Evolutionary conservation across 441 rosid species (phyloP), one percentile per base, ranked within the genome.

Genomic region (Populus trichocarpa): DNA sequence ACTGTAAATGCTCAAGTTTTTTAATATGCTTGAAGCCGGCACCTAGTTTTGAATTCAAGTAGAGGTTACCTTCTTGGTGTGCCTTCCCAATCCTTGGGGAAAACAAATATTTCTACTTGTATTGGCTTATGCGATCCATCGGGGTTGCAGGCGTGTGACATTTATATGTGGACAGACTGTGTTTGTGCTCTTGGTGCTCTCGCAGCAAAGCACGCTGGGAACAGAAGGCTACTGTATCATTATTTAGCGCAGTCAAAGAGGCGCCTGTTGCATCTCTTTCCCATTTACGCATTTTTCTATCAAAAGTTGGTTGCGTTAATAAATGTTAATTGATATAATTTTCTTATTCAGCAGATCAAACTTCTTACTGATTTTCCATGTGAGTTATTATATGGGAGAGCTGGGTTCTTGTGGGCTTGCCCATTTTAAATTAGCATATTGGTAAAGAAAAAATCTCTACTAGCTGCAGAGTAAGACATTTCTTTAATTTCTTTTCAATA

Each of bases 101-200:
- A 8, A 77, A 69, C 23, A 66, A 13, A 16, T 69, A 5, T 33
- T 75, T 69, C 74, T 67, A 59, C 57, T 75, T 71, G 46, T 25
- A 69, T 23, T 57, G 67, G 33, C 6, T 70, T 59, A 73, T 70
- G 8, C 42, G 68, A 75, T 71, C 28, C 70, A 9, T 81, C 70
- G 38, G 10, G 9, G 63, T 69, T 77, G 76, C 77, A 90, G 94
- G 73, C 87, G 74, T 46, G 89, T 88, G 78, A 87, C 92, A 9
- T 90, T 90, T 75, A 83, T 90, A 69, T 89, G 93, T 61, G 94
- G 94, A 25, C 80, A 76, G 25, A 89, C 94, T 83, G 96, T 68
- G 90, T 91, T 73, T 89, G 73, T 85, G 92, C 94, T 73, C 89
- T 91, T 40, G 96, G 92, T 76, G 96, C 92, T 77, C 91, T 88